Conservation (phyloP, 2,329 filamentous ascomycete genomes). For the Metarhizium guizhouense region DNA sequence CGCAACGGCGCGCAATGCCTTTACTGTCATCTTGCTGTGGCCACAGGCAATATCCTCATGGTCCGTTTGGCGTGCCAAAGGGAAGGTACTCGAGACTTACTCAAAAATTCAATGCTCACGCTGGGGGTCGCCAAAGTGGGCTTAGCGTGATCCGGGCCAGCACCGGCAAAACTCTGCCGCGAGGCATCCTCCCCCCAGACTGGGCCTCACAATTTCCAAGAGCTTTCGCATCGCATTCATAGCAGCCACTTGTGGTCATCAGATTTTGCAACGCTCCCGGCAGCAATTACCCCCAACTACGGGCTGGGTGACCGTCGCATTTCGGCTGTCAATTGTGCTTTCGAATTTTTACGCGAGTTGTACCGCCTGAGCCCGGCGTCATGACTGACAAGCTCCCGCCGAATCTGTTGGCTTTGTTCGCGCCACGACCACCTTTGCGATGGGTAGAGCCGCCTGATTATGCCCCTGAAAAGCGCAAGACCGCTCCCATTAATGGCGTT, state of each 20-base stretch:
- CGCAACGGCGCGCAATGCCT: slow-evolving; percentile 42
- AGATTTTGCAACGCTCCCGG: not conserved
- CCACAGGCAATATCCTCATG: slow-evolving; percentile 19
- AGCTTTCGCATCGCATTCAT: not conserved
- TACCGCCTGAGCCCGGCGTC: slow-evolving; percentile 4
- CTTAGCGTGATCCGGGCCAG: slow-evolving; percentile 15
- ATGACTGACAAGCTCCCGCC: slow-evolving; percentile 98
- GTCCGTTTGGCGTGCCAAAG: slow-evolving; percentile 11
- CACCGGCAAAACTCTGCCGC: slow-evolving; percentile 12
- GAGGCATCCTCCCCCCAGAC: not conserved
- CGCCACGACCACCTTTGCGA: slow-evolving; percentile 82
- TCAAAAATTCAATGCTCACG: slow-evolving; percentile 7
- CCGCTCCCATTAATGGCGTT: slow-evolving; percentile 62
- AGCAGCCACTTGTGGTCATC: not conserved
- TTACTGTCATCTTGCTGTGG: slow-evolving; percentile 44
- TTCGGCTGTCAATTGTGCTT: slow-evolving; percentile 1
- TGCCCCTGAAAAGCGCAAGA: slow-evolving; percentile 73
- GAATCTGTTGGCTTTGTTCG: slow-evolving; percentile 87
- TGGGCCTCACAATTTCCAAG: slow-evolving; percentile 12
- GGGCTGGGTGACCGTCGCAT: not conserved
- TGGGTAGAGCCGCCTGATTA: slow-evolving; percentile 79
- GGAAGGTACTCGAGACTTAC: slow-evolving; percentile 4
- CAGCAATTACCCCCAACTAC: not conserved
- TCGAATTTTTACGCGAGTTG: not conserved
- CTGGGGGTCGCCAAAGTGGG: slow-evolving; percentile 10